These are phyloP conservation scores for Candida nemodendra DNA, from an alignment of 805 yeast species.

Conservation along the genomic window DNA sequence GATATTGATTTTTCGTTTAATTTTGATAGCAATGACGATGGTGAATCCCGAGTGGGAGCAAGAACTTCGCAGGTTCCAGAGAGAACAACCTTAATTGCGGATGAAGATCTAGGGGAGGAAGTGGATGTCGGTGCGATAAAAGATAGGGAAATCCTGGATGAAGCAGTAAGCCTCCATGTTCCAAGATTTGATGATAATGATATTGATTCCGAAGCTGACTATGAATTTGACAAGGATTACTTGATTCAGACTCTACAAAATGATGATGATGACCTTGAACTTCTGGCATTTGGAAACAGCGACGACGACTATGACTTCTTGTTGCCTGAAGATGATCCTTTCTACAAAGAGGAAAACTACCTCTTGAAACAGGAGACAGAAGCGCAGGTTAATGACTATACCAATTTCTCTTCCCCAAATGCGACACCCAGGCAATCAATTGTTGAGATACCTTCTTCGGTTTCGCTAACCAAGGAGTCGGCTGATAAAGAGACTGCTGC, in stretches of 20 bases:
- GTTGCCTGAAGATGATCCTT: conserved; percentile 27
- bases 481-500: background rate
- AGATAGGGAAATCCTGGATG: conserved; percentile 29
- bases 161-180: conserved; percentile 39
- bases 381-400: conserved; percentile 40
- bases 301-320: conserved; percentile 34
- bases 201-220: conserved; percentile 59
- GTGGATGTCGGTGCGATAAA: conserved; percentile 23
- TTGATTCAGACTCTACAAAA: conserved; percentile 38
- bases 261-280: conserved; percentile 38
- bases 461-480: background rate
- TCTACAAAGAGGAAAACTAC: conserved; percentile 49
- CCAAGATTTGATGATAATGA: conserved; percentile 49
- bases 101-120: conserved; percentile 66
- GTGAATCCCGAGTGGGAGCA: conserved; percentile 22
- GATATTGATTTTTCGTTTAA: conserved; percentile 38
- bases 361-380: conserved; percentile 42
- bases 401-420: conserved; percentile 28
- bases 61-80: background rate
- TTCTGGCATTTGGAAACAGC: conserved; percentile 33
- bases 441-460: conserved; percentile 21
- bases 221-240: conserved; percentile 53
- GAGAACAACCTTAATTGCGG: conserved; percentile 28
- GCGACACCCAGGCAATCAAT: conserved; percentile 34
- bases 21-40: conserved; percentile 40